Percentiles rank a stretch among this genome's conserved stretches.
Evolutionary conservation across 441 rosid species (phyloP).

Genomic region (Jatropha podagrica): DNA sequence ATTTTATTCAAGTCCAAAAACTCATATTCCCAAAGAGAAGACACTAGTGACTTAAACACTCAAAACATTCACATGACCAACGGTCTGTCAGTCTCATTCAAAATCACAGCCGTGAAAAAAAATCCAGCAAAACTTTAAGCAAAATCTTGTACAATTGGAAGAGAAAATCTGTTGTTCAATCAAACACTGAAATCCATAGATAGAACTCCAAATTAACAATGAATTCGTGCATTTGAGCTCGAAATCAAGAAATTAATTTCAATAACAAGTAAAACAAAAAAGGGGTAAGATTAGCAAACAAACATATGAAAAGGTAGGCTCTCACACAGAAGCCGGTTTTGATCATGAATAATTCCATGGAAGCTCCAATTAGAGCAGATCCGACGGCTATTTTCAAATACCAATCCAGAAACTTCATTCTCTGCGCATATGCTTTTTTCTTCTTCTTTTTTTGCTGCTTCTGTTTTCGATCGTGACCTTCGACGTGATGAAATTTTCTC

Average conservation of each 20-base stretch:
- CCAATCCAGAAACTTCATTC: constrained; percentile 71
- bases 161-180: no score
- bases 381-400: constrained; percentile 70
- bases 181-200: neutral
- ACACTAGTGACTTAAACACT: no score
- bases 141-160: no score
- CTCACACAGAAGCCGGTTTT: constrained; percentile 88
- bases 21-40: no score
- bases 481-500: neutral
- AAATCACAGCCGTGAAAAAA: no score
- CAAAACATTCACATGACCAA: no score
- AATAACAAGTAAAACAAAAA: neutral
- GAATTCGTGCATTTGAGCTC: neutral
- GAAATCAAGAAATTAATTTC: neutral
- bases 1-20: neutral
- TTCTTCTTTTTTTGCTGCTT: neutral
- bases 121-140: no score
- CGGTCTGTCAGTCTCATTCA: no score
- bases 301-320: constrained; percentile 31
- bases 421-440: constrained; percentile 5
- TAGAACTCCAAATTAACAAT: neutral
- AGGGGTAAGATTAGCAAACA: neutral
- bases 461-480: neutral
- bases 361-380: constrained; percentile 66
- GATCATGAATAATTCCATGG: constrained; percentile 95